A percentile compares a stretch with the other conserved stretches of the same genome.
These are phyloP conservation scores for Blastocystis sp. DNA, from an alignment of 352 stramenopile species.

Conservation along the genomic window DNA sequence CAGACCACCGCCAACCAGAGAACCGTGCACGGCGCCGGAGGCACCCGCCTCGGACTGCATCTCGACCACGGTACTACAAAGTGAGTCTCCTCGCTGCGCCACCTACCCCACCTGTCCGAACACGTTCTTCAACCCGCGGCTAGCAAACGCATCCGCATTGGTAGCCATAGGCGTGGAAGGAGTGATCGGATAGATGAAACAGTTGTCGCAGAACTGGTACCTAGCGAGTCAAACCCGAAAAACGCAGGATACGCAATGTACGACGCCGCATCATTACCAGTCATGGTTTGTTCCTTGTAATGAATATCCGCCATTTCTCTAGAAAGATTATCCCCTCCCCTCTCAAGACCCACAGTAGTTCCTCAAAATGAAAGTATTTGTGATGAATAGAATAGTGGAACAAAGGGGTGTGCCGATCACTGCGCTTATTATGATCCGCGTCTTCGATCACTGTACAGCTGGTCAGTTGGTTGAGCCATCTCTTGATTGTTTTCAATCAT, in stretches of 20 bases:
- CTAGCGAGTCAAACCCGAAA: neutral
- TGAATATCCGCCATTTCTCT: slow-evolving; percentile 50
- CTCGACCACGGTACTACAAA: slow-evolving; percentile 71
- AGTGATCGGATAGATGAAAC: slow-evolving; percentile 77
- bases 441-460: no score
- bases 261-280: slow-evolving; percentile 59
- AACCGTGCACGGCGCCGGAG: slow-evolving; percentile 75
- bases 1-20: slow-evolving; percentile 79
- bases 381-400: no score
- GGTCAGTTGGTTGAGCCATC: no score
- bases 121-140: slow-evolving; percentile 74
- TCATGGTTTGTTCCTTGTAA: slow-evolving; percentile 63
- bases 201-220: slow-evolving; percentile 57
- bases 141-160: slow-evolving; percentile 75
- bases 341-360: no score
- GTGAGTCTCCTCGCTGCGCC: neutral
- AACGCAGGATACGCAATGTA: slow-evolving; percentile 27
- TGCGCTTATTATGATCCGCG: no score
- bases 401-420: no score
- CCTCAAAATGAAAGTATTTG: no score
- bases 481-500: no score
- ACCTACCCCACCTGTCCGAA: slow-evolving; percentile 76
- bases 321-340: neutral
- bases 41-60: slow-evolving; percentile 77
- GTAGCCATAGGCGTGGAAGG: slow-evolving; percentile 75